Conservation (phyloP, 495 filamentous ascomycete genomes). For the Apiosordaria backusii region DNA sequence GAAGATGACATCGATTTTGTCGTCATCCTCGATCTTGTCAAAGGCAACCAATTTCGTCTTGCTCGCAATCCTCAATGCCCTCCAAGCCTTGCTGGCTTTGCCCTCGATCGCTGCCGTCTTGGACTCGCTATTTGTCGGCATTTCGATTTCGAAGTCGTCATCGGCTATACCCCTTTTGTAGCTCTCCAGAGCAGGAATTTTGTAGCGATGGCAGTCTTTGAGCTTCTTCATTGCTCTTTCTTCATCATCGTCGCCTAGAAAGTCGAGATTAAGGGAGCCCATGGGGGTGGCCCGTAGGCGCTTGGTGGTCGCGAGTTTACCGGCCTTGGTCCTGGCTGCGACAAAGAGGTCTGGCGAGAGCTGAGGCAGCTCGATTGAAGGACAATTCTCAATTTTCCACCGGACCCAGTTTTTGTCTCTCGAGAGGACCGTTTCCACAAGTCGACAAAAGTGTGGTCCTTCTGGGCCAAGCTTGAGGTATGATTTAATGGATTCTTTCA, state of each 20-base stretch:
- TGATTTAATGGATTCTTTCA: conserved; percentile 66
- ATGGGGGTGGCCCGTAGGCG: conserved; percentile 62
- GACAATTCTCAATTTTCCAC: conserved; percentile 95
- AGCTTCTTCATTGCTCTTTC: conserved; percentile 46
- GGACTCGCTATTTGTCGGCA: conserved; percentile 66
- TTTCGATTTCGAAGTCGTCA: conserved; percentile 78
- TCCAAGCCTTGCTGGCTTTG: conserved; percentile 86
- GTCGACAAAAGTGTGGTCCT: conserved; percentile 89
- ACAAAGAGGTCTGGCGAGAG: conserved; percentile 62
- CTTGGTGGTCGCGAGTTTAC: conserved; percentile 62
- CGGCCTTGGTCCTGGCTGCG: conserved; percentile 60
- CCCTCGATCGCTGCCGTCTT: conserved; percentile 60
- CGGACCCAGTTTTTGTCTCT: conserved; percentile 97
- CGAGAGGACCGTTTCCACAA: conserved; percentile 91
- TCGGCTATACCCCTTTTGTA: conserved; percentile 60
- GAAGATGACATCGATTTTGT: conserved; percentile 57
- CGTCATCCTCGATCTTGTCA: conserved; percentile 80
- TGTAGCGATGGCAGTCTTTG: conserved; percentile 43
- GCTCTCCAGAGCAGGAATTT: conserved; percentile 42
- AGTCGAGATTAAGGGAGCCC: conserved; percentile 69
- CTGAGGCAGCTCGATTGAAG: conserved; percentile 71
- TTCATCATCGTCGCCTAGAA: conserved; percentile 62
- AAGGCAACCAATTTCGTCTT: conserved; percentile 69
- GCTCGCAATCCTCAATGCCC: conserved; percentile 73
- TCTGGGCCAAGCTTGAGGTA: conserved; percentile 72